phyloP scores from a whole-genome alignment of 2,329 filamentous ascomycete species.

The Sporothrix schenckii region DNA sequence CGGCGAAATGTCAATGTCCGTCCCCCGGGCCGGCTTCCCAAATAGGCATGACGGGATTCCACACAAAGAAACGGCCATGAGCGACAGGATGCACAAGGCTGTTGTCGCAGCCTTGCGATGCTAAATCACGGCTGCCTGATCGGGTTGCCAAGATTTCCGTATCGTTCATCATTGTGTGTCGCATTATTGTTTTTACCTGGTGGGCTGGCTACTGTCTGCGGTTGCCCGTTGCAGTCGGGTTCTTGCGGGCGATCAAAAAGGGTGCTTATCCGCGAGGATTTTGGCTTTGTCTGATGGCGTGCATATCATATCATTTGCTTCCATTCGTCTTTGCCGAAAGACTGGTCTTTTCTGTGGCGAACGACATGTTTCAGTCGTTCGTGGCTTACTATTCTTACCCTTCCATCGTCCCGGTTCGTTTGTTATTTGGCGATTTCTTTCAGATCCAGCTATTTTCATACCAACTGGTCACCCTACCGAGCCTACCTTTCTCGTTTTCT shows the following conservation, averaged over 20 bases:
- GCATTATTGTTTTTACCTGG: background rate
- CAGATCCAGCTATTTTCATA: background rate
- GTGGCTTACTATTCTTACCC: background rate
- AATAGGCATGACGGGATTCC: background rate
- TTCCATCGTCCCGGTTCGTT: background rate
- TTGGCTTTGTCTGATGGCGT: background rate
- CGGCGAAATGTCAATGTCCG: background rate
- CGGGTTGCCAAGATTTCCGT: background rate
- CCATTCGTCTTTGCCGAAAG: background rate
- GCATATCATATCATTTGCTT: conserved; percentile 2
- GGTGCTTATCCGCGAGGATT: too few relatives aligned
- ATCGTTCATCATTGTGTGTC: background rate
- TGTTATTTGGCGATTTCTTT: background rate
- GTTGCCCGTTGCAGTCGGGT: background rate
- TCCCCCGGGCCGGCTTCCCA: background rate
- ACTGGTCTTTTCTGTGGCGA: background rate
- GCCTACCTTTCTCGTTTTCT: background rate
- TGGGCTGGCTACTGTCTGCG: background rate
- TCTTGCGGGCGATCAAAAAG: background rate
- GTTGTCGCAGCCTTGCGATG: background rate
- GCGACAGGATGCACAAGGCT: background rate
- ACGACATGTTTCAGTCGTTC: background rate
- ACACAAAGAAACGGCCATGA: background rate
- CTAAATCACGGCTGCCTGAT: background rate
- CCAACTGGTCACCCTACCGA: background rate